Percentiles rank a stretch among this genome's conserved stretches.
Conservation (phyloP, 306 rosid genomes). For the Cajanus cajan region DNA sequence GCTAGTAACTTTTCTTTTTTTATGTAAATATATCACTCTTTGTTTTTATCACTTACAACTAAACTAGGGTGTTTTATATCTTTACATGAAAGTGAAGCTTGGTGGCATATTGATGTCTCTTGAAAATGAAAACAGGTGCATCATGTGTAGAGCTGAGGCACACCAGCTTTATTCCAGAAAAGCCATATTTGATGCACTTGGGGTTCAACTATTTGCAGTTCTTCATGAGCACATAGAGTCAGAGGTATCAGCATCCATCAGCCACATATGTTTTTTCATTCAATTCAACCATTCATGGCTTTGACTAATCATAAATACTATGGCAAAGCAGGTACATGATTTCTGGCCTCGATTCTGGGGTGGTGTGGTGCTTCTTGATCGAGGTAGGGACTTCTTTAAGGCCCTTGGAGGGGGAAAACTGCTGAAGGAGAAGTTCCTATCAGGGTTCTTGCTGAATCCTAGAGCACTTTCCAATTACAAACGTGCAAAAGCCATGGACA, state of each 20-base stretch:
- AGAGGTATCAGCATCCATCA: slow-evolving; percentile 54
- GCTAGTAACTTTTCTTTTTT: background rate
- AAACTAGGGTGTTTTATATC: background rate
- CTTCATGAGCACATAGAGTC: slow-evolving; percentile 77
- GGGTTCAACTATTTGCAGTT: slow-evolving; percentile 77
- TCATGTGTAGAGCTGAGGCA: slow-evolving; percentile 98
- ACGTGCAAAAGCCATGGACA: slow-evolving; percentile 69
- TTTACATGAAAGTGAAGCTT: slow-evolving; percentile 22
- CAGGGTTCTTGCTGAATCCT: slow-evolving; percentile 78
- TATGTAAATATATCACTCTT: background rate
- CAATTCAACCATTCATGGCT: slow-evolving; percentile 14
- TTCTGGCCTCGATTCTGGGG: slow-evolving; percentile 99
- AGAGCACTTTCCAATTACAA: slow-evolving; percentile 75
- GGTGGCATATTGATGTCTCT: slow-evolving; percentile 18
- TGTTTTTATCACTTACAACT: background rate
- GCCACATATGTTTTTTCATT: slow-evolving; percentile 9
- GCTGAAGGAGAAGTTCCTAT: slow-evolving; percentile 72
- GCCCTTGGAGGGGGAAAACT: slow-evolving; percentile 92
- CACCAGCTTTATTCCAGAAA: slow-evolving; percentile 76
- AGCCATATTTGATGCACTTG: slow-evolving; percentile 88
- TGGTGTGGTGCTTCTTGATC: slow-evolving; percentile 67
- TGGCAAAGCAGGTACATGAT: slow-evolving; percentile 60
- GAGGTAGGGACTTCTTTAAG: slow-evolving; percentile 58
- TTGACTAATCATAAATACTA: slow-evolving; percentile 8
- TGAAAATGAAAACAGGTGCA: slow-evolving; percentile 67